phyloP scores from a whole-genome alignment of 2,329 filamentous ascomycete species.

The Penicillium sp. region DNA sequence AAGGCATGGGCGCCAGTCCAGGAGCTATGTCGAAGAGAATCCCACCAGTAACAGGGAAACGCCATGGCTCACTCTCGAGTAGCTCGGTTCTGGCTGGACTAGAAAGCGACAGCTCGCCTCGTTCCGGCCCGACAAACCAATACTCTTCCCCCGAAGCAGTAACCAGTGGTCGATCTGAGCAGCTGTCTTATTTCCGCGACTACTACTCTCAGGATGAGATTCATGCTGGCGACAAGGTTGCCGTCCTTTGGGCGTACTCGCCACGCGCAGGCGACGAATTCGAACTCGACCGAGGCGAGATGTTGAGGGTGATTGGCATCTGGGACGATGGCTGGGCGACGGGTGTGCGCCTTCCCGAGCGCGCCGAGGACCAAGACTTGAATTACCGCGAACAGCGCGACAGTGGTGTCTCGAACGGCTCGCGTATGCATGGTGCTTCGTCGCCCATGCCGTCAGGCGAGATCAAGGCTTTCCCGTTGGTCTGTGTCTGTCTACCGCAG shows the following conservation, averaged over 20 bases:
- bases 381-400: constrained; percentile 77
- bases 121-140: constrained; percentile 61
- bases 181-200: constrained; percentile 94
- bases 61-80: constrained; percentile 87
- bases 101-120: constrained; percentile 70
- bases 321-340: constrained; percentile 99
- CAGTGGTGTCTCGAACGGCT: constrained; percentile 85
- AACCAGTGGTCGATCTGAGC: constrained; percentile 88
- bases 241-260: constrained; percentile 94
- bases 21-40: constrained; percentile 59
- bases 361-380: constrained; percentile 84
- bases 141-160: constrained; percentile 83
- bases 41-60: constrained; percentile 54
- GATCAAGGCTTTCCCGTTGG: constrained; percentile 95
- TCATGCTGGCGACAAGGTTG: constrained; percentile 82
- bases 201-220: constrained; percentile 98
- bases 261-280: constrained; percentile 93
- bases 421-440: constrained; percentile 52
- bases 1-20: constrained; percentile 69
- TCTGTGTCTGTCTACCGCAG: constrained; percentile 91
- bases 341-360: constrained; percentile 76
- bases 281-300: constrained; percentile 86
- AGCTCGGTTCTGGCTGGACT: constrained; percentile 65
- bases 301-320: constrained; percentile 96
- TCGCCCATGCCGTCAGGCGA: constrained; percentile 71